Evolutionary conservation across 1,284 basidiomycete genomes (phyloP), one percentile per base, ranked within the genome.

Genomic region (Apiotrichum gracile): DNA sequence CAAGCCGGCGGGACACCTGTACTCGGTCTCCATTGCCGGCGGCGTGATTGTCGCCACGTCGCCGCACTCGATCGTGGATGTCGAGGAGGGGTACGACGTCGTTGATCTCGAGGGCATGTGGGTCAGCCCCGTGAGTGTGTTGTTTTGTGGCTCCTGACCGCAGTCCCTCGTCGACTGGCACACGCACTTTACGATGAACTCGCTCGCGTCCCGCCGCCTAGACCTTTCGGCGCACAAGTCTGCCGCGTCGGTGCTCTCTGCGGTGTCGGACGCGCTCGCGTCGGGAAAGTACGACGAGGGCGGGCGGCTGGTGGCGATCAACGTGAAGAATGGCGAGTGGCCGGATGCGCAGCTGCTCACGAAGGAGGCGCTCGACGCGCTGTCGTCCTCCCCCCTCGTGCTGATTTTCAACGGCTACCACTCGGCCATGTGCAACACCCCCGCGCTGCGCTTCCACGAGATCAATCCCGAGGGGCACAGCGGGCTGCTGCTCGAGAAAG

Each of bases 341-440:
- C 51, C 62, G 5, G 68, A 68, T 52, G 38, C 51, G 6, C 57
- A 58, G 19, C 26, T 51, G 1, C 62, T 72, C 52, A 59, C 49
- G 27, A 57, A 61, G 12, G 17, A 37, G 5, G 42, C 45, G 16
- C 57, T 70, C 42, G 70, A 72, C 43, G 44, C 25, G 14, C 31
- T 65, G 38, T 55, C 55, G 7, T 29, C 49, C 16, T 46, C 64
- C 33, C 68, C 69, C 17, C 60, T 72, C 13, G 59, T 60, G 16
- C 50, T 70, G 50, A 61, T 69, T 14, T 61, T 54, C 48, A 66
- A 64, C 37, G 69, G 69, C 4, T 64, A 70, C 44, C 70, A 73
- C 57, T 67, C 66, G 27, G 51, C 64, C 16, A 62, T 61, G 40
- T 51, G 49, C 51, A 73, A 72, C 54, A 60, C 66, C 12, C 25